phyloP scores from a whole-genome alignment of 768 basidiomycete species.

The Naganishia kalamii region DNA sequence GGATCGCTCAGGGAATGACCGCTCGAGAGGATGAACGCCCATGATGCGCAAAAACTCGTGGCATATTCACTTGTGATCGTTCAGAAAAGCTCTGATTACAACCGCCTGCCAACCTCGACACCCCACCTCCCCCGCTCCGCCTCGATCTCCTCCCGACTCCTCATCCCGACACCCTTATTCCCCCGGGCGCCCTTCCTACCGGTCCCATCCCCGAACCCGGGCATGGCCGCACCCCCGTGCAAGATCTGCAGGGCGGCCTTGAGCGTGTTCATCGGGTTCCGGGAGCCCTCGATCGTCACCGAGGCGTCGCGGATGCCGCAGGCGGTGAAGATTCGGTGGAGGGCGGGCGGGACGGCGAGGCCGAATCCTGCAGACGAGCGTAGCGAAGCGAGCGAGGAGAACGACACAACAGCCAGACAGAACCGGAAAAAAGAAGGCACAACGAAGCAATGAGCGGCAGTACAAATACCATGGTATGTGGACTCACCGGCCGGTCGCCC shows the following conservation, averaged over 20 bases:
- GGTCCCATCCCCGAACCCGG: constrained; percentile 66
- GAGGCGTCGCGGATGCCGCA: constrained; percentile 92
- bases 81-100: constrained; percentile 21
- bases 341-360: constrained; percentile 74
- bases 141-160: constrained; percentile 64
- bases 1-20: too few relatives aligned
- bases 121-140: constrained; percentile 74
- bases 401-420: background rate
- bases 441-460: too few relatives aligned
- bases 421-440: too few relatives aligned
- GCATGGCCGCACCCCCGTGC: constrained; percentile 65
- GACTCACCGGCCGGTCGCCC: constrained; percentile 48
- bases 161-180: constrained; percentile 70
- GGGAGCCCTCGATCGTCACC: constrained; percentile 89
- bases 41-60: too few relatives aligned
- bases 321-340: constrained; percentile 80
- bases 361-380: constrained; percentile 66
- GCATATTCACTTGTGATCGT: background rate
- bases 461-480: too few relatives aligned
- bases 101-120: constrained; percentile 50
- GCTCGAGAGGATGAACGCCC: too few relatives aligned
- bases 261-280: constrained; percentile 77
- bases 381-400: background rate
- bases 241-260: constrained; percentile 77
- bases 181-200: constrained; percentile 65